These are phyloP conservation scores for Trametes hirsuta DNA, from an alignment of 1,284 basidiomycete genomes.

Conservation along the genomic window DNA sequence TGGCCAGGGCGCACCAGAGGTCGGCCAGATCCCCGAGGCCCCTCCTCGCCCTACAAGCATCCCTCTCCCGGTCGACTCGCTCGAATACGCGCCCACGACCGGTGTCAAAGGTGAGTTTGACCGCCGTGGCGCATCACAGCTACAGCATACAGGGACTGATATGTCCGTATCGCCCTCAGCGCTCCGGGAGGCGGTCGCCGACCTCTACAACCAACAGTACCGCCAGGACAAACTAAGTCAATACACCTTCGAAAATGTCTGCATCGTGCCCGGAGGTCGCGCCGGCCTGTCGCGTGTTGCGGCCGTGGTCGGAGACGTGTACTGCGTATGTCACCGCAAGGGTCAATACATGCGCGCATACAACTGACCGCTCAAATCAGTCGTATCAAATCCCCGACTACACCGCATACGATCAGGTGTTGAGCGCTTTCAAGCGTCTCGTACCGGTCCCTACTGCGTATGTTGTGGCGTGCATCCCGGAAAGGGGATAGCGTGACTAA, in stretches of 20 bases:
- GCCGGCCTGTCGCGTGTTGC: slow-evolving; percentile 90
- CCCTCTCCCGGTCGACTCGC: slow-evolving; percentile 68
- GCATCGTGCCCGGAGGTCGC: slow-evolving; percentile 90
- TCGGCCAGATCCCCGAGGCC: slow-evolving; percentile 81
- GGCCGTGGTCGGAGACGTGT: slow-evolving; percentile 86
- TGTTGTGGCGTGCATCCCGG: slow-evolving; percentile 36
- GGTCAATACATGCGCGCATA: slow-evolving; percentile 21
- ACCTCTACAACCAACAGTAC: slow-evolving; percentile 89
- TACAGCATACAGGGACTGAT: slow-evolving; percentile 22
- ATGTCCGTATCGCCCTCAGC: slow-evolving; percentile 21
- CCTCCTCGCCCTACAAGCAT: slow-evolving; percentile 68
- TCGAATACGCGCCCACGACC: slow-evolving; percentile 93
- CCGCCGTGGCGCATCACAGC: slow-evolving; percentile 13
- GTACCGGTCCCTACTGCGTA: slow-evolving; percentile 89
- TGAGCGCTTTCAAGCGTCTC: slow-evolving; percentile 86
- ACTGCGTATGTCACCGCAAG: slow-evolving; percentile 52
- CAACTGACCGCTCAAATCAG: slow-evolving; percentile 36
- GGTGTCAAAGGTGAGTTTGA: slow-evolving; percentile 74
- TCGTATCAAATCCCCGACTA: slow-evolving; percentile 89
- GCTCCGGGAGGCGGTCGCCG: slow-evolving; percentile 76
- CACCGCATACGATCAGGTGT: slow-evolving; percentile 84
- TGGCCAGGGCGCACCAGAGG: slow-evolving; percentile 89
- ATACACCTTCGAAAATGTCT: slow-evolving; percentile 91
- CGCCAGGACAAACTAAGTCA: slow-evolving; percentile 78
- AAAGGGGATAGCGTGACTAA: slow-evolving; percentile 14